Percentiles rank a stretch among this genome's conserved stretches.
Conservation (phyloP, 495 filamentous ascomycete species). For the Neurospora discreta region DNA sequence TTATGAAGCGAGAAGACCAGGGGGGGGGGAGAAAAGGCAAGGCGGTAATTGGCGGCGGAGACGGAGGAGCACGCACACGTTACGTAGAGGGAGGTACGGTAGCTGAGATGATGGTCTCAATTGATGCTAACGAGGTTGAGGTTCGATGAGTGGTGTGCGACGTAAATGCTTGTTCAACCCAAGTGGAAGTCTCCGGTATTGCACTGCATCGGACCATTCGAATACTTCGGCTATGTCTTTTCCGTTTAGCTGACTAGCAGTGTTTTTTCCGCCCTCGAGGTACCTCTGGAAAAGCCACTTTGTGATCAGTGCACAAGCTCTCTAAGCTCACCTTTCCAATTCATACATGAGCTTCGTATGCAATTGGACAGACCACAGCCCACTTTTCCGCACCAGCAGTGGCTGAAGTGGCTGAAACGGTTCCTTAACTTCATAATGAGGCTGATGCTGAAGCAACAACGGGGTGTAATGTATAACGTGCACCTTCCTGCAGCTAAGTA, state of each 20-base stretch:
- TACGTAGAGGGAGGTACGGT: conserved; percentile 13
- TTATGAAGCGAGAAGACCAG: background rate
- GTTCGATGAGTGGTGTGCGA: conserved; percentile 6
- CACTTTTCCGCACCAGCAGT: background rate
- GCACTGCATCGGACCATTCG: conserved; percentile 22
- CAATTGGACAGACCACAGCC: background rate
- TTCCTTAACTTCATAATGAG: background rate
- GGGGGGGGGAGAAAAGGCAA: conserved; percentile 9
- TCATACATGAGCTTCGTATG: background rate
- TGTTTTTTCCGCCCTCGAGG: conserved; percentile 3
- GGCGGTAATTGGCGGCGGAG: conserved; percentile 11
- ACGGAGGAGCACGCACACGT: conserved; percentile 4
- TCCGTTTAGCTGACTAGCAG: conserved; percentile 14
- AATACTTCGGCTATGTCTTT: conserved; percentile 9
- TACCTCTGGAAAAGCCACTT: background rate
- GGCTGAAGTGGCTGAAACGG: background rate
- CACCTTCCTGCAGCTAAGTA: background rate
- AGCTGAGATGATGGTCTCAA: conserved; percentile 12
- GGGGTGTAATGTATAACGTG: background rate
- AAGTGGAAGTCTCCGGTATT: conserved; percentile 12
- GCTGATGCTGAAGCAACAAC: background rate
- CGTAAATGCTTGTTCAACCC: conserved; percentile 1
- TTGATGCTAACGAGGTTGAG: conserved; percentile 13
- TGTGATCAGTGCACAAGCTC: background rate
- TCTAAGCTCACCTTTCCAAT: background rate